phyloP scores from a whole-genome alignment of 1,284 basidiomycete species.

The Leucoagaricus sp. region DNA sequence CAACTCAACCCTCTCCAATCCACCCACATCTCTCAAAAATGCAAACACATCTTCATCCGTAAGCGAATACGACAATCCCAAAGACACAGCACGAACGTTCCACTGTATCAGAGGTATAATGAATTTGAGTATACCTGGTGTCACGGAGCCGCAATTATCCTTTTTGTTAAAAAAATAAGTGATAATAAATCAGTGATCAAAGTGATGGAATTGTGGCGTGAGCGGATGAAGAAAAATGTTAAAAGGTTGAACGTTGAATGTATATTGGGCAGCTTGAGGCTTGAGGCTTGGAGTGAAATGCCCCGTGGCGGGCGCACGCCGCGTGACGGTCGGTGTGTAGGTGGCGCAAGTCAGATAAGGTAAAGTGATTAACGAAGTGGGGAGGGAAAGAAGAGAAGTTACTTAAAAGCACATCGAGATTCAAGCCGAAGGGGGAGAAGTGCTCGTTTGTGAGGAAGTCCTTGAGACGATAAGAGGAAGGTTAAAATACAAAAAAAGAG shows the following conservation, averaged over 20 bases:
- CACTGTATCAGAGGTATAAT: constrained; percentile 37
- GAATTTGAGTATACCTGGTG: constrained; percentile 50
- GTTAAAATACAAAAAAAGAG: neutral
- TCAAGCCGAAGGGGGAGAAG: no score
- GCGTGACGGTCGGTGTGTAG: neutral
- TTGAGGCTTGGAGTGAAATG: no score
- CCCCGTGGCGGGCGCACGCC: neutral
- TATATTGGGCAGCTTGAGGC: neutral
- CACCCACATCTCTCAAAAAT: constrained; percentile 41
- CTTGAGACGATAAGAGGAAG: neutral
- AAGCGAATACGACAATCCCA: constrained; percentile 57
- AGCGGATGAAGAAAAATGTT: neutral
- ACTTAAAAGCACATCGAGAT: no score
- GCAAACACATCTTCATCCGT: constrained; percentile 49
- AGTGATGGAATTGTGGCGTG: neutral
- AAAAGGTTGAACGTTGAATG: neutral
- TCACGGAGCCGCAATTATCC: constrained; percentile 60
- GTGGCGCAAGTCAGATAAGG: neutral
- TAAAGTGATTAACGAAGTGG: neutral
- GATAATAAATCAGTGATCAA: no score
- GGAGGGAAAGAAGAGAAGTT: neutral
- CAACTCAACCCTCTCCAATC: constrained; percentile 39
- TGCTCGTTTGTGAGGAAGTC: no score
- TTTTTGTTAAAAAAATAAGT: constrained; percentile 24
- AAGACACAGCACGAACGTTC: constrained; percentile 36